Conservation (phyloP, 1,139 yeast species). For the Lodderomyces jiufengensis region DNA sequence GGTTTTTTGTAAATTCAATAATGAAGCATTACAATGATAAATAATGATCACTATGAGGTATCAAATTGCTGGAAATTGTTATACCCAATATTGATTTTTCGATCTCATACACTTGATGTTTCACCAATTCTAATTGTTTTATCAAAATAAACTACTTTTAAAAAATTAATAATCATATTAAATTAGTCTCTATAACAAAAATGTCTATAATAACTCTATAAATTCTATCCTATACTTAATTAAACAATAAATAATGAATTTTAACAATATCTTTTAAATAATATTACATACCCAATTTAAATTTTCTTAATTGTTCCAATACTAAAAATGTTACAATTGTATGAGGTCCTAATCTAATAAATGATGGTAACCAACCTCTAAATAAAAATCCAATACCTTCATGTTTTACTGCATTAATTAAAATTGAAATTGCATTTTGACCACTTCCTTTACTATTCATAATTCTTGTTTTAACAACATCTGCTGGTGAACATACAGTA, state of each 20-base stretch:
- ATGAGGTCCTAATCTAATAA: conserved; percentile 84
- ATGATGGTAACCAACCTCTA: conserved; percentile 89
- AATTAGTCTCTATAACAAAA: too few species aligned
- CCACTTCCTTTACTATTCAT: conserved; percentile 65
- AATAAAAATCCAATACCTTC: conserved; percentile 82
- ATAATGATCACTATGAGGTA: too few species aligned
- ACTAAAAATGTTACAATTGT: conserved; percentile 83
- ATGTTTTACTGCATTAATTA: conserved; percentile 52
- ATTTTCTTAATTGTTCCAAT: conserved; percentile 69
- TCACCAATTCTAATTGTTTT: too few species aligned
- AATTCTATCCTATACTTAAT: neutral
- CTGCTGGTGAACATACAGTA: conserved; percentile 89
- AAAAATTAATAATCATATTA: too few species aligned
- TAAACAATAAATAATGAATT: too few species aligned
- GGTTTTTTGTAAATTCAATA: too few species aligned
- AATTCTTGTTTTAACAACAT: conserved; percentile 82
- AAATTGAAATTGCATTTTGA: conserved; percentile 48
- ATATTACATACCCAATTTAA: conserved; percentile 45
- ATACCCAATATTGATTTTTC: too few species aligned
- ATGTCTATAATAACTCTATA: neutral
- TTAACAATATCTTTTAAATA: neutral
- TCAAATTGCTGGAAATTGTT: too few species aligned
- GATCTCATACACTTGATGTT: too few species aligned
- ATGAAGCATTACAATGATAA: too few species aligned
- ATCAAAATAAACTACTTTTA: too few species aligned